Evolutionary conservation across 805 yeast species (phyloP).

Genomic region (Zygosaccharomyces bailii): DNA sequence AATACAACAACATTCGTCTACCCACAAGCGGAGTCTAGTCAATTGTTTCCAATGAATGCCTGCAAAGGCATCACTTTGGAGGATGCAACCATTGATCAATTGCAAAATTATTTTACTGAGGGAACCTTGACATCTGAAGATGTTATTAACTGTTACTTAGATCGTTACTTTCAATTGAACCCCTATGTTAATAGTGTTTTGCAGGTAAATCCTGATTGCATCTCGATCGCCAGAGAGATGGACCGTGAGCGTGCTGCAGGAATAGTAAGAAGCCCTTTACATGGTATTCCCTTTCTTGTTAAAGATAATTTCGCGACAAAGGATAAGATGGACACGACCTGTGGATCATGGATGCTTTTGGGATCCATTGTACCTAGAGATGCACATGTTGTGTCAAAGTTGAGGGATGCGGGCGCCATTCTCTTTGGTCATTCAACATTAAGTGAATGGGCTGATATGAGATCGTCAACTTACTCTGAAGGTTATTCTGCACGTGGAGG

Average conservation of each 20-base stretch:
- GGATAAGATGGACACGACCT: constrained; percentile 29
- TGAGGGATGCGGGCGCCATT: constrained; percentile 33
- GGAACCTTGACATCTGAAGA: constrained; percentile 26
- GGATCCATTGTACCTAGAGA: constrained; percentile 34
- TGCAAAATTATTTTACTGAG: constrained; percentile 25
- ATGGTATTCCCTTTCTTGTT: constrained; percentile 33
- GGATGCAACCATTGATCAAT: constrained; percentile 33
- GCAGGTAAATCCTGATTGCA: constrained; percentile 29
- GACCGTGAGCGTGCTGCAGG: constrained; percentile 29
- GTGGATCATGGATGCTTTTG: constrained; percentile 27
- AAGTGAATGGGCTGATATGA: constrained; percentile 36
- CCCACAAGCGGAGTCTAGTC: constrained; percentile 14
- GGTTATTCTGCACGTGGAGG: constrained; percentile 34
- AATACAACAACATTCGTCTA: constrained; percentile 14
- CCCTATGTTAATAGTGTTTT: constrained; percentile 24
- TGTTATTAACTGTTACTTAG: constrained; percentile 26
- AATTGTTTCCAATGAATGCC: constrained; percentile 23
- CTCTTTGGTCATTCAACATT: constrained; percentile 31
- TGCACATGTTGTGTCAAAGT: constrained; percentile 27
- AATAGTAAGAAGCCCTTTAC: constrained; percentile 28
- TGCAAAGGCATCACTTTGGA: constrained; percentile 30
- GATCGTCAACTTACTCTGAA: constrained; percentile 28
- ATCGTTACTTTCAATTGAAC: constrained; percentile 28
- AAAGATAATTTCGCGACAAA: constrained; percentile 33
- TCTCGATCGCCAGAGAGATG: constrained; percentile 25